Percentiles rank a stretch among this genome's conserved stretches.
Evolutionary conservation across 2,329 filamentous ascomycete species (phyloP).

Genomic region (Thyridium curvatum): DNA sequence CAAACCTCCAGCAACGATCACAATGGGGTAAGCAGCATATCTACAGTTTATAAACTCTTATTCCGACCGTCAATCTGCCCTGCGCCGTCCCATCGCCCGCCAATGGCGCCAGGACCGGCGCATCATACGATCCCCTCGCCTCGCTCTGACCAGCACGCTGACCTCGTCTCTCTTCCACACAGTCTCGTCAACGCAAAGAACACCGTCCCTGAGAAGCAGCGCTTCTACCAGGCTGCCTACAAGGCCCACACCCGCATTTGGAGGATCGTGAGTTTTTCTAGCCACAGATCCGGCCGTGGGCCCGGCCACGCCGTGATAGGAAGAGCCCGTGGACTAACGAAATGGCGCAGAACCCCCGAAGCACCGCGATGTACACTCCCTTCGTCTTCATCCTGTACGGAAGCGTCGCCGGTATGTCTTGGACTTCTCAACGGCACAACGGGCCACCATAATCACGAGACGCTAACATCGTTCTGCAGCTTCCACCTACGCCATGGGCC

Average conservation of each 20-base stretch:
- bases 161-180: constrained; percentile 8
- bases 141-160: neutral
- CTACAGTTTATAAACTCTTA: too few relatives aligned
- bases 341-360: constrained; percentile 52
- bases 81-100: too few relatives aligned
- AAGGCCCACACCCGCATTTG: constrained; percentile 64
- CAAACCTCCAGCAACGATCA: constrained; percentile 6
- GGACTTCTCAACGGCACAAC: neutral
- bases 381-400: constrained; percentile 63
- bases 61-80: too few relatives aligned
- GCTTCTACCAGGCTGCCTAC: constrained; percentile 68
- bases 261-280: constrained; percentile 60
- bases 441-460: too few relatives aligned
- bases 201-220: constrained; percentile 69
- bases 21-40: constrained; percentile 11
- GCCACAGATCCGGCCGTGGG: too few relatives aligned
- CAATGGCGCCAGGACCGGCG: too few relatives aligned
- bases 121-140: too few relatives aligned
- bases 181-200: constrained; percentile 67
- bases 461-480: constrained; percentile 25
- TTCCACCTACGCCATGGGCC: constrained; percentile 65
- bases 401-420: constrained; percentile 51
- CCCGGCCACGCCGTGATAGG: too few relatives aligned
- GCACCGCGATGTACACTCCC: constrained; percentile 58
- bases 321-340: constrained; percentile 2